Conservation (phyloP, 345 rosid species). For the Hevea brasiliensis region DNA sequence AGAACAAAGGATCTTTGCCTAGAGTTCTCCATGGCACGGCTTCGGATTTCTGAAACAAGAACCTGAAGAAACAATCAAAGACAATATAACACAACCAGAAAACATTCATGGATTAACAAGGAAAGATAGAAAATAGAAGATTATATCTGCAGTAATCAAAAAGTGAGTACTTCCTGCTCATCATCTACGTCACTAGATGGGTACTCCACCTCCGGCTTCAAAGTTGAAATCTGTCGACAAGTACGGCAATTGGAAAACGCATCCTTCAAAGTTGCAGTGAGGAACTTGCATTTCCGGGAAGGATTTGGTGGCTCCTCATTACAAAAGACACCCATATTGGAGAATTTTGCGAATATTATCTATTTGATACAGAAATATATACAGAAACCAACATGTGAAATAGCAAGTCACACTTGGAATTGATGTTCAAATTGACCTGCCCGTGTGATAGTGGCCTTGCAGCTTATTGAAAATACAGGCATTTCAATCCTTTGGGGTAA, state of each 20-base stretch:
- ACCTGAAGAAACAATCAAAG: conserved; percentile 36
- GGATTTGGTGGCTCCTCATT: conserved; percentile 45
- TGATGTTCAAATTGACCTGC: conserved; percentile 33
- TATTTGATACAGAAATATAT: conserved; percentile 4
- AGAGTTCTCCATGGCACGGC: conserved; percentile 70
- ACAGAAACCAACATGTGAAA: conserved; percentile 2
- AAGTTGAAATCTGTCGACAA: conserved; percentile 36
- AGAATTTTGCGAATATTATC: conserved; percentile 11
- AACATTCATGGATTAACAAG: not conserved
- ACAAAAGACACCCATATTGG: conserved; percentile 54
- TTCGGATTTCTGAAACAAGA: conserved; percentile 66
- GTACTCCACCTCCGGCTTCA: conserved; percentile 40
- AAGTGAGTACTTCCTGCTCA: conserved; percentile 48
- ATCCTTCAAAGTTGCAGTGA: conserved; percentile 47
- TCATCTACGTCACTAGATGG: conserved; percentile 37
- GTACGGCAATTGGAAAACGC: conserved; percentile 51
- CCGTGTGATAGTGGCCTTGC: conserved; percentile 40
- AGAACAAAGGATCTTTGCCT: conserved; percentile 47
- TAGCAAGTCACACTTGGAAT: conserved; percentile 8
- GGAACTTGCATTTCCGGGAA: conserved; percentile 49
- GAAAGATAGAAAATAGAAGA: not conserved
- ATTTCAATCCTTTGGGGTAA: conserved; percentile 54
- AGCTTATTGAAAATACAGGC: conserved; percentile 35
- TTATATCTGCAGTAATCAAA: not conserved
- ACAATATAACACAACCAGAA: not conserved